Conservation (phyloP, 208 protist species). For the Porcisia deanei region DNA sequence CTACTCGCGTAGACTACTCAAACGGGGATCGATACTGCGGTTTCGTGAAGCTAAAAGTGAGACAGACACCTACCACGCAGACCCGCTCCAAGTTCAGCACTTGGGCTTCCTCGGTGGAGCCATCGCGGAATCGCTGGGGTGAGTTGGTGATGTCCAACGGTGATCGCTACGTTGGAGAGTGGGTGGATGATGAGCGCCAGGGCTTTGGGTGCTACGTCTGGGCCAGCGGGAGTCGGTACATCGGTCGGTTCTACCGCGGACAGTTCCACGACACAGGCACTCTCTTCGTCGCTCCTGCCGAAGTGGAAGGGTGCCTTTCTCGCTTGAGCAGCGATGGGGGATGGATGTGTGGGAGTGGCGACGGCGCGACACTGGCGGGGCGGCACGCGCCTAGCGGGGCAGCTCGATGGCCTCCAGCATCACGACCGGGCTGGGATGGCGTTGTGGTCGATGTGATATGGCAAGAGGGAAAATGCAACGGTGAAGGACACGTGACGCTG, state of each 20-base stretch:
- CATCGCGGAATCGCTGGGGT: constrained; percentile 59
- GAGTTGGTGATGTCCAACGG: constrained; percentile 57
- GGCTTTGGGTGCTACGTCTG: constrained; percentile 82
- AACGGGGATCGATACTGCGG: constrained; percentile 69
- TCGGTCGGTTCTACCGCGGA: constrained; percentile 53
- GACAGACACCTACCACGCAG: neutral
- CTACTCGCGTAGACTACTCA: constrained; percentile 56
- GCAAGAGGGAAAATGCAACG: constrained; percentile 49
- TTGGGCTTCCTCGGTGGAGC: constrained; percentile 48
- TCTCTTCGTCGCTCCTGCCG: constrained; percentile 42
- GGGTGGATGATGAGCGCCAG: constrained; percentile 55
- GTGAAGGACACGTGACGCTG: constrained; percentile 72
- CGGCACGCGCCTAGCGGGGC: neutral
- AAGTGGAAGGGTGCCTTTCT: constrained; percentile 30
- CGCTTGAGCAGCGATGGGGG: constrained; percentile 24
- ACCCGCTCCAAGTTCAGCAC: constrained; percentile 54
- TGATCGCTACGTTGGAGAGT: constrained; percentile 83
- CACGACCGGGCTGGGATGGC: constrained; percentile 33
- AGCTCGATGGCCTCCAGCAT: constrained; percentile 18
- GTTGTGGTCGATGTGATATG: constrained; percentile 73
- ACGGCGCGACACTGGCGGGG: neutral
- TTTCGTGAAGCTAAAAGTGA: constrained; percentile 35
- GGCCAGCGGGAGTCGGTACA: constrained; percentile 61
- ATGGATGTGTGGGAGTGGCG: constrained; percentile 8
- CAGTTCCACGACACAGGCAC: constrained; percentile 73